A percentile compares a stretch with the other conserved stretches of the same genome.
Conservation (phyloP, 2,329 filamentous ascomycete species). For the Colletotrichum echinochloae region DNA sequence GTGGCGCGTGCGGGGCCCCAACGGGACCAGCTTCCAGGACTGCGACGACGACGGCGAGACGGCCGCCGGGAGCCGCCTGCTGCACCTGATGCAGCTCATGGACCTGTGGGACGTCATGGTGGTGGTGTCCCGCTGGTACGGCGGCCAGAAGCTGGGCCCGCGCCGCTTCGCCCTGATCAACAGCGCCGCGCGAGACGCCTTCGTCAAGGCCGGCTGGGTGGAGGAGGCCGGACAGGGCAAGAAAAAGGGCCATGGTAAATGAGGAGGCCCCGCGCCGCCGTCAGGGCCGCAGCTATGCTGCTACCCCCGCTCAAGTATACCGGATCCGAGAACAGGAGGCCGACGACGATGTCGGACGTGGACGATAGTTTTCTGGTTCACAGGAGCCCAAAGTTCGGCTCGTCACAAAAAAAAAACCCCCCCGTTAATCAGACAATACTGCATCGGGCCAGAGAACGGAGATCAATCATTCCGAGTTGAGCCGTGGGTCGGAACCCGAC, state of each 20-base stretch:
- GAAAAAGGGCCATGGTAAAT: slow-evolving; percentile 53
- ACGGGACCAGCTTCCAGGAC: slow-evolving; percentile 78
- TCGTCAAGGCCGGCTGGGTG: slow-evolving; percentile 81
- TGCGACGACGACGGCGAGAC: slow-evolving; percentile 97
- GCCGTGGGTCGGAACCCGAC: background rate
- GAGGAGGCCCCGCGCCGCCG: background rate
- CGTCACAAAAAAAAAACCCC: background rate
- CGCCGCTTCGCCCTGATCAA: slow-evolving; percentile 94
- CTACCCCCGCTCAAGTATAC: background rate
- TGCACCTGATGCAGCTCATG: slow-evolving; percentile 96
- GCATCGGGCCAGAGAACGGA: background rate
- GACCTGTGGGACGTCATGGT: slow-evolving; percentile 93
- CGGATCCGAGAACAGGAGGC: background rate
- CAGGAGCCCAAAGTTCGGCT: background rate
- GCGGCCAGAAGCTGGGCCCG: slow-evolving; percentile 88
- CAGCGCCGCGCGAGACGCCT: slow-evolving; percentile 82
- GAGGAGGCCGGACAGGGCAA: slow-evolving; percentile 60
- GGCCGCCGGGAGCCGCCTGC: slow-evolving; percentile 84
- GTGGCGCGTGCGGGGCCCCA: slow-evolving; percentile 79
- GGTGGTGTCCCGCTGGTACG: slow-evolving; percentile 95
- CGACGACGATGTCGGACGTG: background rate
- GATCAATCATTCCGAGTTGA: slow-evolving; percentile 24
- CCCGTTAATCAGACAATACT: too few species aligned
- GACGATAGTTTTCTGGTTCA: background rate
- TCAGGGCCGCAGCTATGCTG: background rate